These are phyloP conservation scores for Orbilia brochopaga DNA, from an alignment of 2,329 filamentous ascomycete species.

Conservation along the genomic window DNA sequence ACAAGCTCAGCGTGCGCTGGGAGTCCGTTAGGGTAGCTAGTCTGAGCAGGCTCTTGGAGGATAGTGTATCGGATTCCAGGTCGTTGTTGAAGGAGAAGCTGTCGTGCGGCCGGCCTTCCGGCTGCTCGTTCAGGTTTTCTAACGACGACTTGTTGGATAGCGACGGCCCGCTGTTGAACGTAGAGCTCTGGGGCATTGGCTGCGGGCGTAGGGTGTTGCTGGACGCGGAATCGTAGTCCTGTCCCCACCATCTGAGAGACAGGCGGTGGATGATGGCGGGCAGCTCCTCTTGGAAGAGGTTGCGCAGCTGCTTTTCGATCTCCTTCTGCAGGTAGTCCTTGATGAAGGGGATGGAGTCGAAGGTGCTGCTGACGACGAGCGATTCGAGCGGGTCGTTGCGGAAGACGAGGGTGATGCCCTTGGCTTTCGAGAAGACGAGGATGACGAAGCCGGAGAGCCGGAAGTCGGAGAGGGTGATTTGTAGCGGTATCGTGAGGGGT, in stretches of 20 bases:
- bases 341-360: constrained; percentile 98
- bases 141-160: constrained; percentile 61
- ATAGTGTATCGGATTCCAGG: constrained; percentile 81
- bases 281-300: constrained; percentile 96
- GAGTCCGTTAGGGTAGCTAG: constrained; percentile 84
- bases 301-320: constrained; percentile 89
- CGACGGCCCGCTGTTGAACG: constrained; percentile 42
- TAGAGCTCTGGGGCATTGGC: constrained; percentile 42
- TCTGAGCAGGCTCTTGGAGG: constrained; percentile 87
- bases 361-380: constrained; percentile 96
- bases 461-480: constrained; percentile 94
- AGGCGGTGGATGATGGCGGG: constrained; percentile 94
- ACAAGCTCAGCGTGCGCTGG: constrained; percentile 86
- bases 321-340: constrained; percentile 95
- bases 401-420: constrained; percentile 94
- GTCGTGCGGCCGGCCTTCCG: constrained; percentile 61
- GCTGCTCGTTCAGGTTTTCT: constrained; percentile 62
- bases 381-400: constrained; percentile 97
- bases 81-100: constrained; percentile 72
- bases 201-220: constrained; percentile 47
- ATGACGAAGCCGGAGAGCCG: constrained; percentile 97
- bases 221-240: constrained; percentile 69
- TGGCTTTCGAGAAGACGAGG: constrained; percentile 94
- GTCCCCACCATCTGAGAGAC: constrained; percentile 85
- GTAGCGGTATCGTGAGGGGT: constrained; percentile 93